Evolutionary conservation across 306 rosid genomes (phyloP), one percentile per base, ranked within the genome.

Genomic region (Quercus bicolor): DNA sequence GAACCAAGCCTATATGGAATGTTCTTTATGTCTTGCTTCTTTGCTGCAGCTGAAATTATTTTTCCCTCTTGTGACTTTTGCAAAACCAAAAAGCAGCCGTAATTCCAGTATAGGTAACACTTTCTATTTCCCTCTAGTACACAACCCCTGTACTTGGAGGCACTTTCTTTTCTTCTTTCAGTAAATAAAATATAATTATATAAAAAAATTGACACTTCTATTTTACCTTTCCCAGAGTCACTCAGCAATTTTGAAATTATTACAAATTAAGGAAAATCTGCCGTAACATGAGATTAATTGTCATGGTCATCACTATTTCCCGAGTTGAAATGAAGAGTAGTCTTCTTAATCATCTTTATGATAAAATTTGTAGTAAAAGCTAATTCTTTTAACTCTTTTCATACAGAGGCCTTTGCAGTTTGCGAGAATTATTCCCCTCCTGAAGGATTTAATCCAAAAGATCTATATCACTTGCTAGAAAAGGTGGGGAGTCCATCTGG

Each of bases 401-500:
- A n/a, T 86, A 59, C 96, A 93, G 98, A 96, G 90, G 97, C 99
- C 56, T 96, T 96, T 89, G 99, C 98, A 72, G 94, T 96, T 62
- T 96, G 98, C 37, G 98, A 93, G 84, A 91, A 96, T 80, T 96
- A 92, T 84, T 89, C 94, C 54, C 98, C 99, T 85, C 98, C 97
- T 0, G 96, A 88, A 82, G 98, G 96, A 78, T 95, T 95, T 89
- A 85, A 90, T 78, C 96, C 96, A 1, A 85, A 88, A 83, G 97
- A 95, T 86, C 91, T 95, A 57, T 88, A 90, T 82, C 92, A 86
- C 81, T 88, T 95, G 69, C 91, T 95, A 80, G 98, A 91, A 87
- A 93, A 89, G 86, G 97, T 96, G 40, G 99, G 99, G 86, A 96
- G 96, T 74, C 99, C 99, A 23, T 96, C 96, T 0, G 97, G 98